These are phyloP conservation scores for Lentinula raphanica DNA, from an alignment of 768 basidiomycete species.

Conservation along the genomic window DNA sequence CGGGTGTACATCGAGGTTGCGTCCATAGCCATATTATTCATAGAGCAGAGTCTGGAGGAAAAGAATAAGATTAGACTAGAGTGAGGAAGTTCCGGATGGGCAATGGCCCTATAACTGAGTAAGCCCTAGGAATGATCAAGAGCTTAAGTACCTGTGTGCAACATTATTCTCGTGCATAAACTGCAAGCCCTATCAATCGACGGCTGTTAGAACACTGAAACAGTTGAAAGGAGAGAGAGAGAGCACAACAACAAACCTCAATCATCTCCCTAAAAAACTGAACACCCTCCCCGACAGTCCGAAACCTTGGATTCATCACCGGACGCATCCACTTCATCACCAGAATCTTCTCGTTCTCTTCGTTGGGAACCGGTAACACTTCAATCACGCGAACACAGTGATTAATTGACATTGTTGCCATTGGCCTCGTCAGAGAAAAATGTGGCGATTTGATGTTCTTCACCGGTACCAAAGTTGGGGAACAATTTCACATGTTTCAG, in stretches of 20 bases:
- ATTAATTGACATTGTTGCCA: slow-evolving; percentile 17
- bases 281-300: slow-evolving; percentile 25
- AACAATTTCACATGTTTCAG: too few species aligned
- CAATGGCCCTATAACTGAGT: too few species aligned
- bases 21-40: slow-evolving; percentile 3
- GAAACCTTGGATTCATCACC: slow-evolving; percentile 17
- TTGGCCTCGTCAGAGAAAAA: slow-evolving; percentile 16
- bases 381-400: slow-evolving; percentile 26
- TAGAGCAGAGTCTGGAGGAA: not conserved
- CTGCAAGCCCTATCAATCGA: slow-evolving; percentile 23
- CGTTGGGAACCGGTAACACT: slow-evolving; percentile 15
- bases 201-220: too few species aligned
- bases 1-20: not conserved
- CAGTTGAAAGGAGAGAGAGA: not conserved
- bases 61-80: too few species aligned
- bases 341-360: slow-evolving; percentile 13
- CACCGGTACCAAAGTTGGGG: too few species aligned
- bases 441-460: slow-evolving; percentile 14
- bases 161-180: slow-evolving; percentile 26
- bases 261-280: slow-evolving; percentile 25
- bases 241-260: slow-evolving; percentile 18
- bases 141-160: slow-evolving; percentile 17
- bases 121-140: too few species aligned
- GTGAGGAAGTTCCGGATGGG: too few species aligned
- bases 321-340: slow-evolving; percentile 23